Percentiles rank a stretch among this genome's conserved stretches.
Conservation (phyloP, 2,329 filamentous ascomycete genomes). For the Fusarium succisae region DNA sequence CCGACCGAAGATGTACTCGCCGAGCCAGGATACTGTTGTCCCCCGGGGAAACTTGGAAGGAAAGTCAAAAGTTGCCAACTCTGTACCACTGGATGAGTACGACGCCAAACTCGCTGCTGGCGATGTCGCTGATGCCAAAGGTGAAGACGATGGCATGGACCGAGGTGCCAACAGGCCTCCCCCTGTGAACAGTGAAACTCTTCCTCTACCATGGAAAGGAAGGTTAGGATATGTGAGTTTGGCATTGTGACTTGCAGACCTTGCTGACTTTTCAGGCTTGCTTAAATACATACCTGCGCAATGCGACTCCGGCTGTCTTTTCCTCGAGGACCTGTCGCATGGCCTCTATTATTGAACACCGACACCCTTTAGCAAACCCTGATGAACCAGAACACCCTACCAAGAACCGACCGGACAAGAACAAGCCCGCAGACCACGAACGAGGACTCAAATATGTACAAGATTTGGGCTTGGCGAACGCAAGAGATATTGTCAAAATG, state of each 20-base stretch:
- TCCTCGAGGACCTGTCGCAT: slow-evolving; percentile 92
- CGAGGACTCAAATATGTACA: slow-evolving; percentile 80
- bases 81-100: slow-evolving; percentile 33
- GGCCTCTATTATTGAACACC: slow-evolving; percentile 87
- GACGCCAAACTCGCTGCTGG: slow-evolving; percentile 35
- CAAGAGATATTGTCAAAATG: slow-evolving; percentile 85
- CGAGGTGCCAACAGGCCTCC: slow-evolving; percentile 67
- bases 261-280: slow-evolving; percentile 68
- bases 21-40: background rate
- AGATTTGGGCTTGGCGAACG: slow-evolving; percentile 81
- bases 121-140: slow-evolving; percentile 33
- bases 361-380: slow-evolving; percentile 81
- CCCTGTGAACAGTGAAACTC: slow-evolving; percentile 81
- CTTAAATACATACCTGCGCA: slow-evolving; percentile 89
- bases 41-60: background rate
- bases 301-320: slow-evolving; percentile 84
- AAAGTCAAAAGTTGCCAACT: slow-evolving; percentile 21
- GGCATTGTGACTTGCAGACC: background rate
- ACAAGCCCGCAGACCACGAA: slow-evolving; percentile 70
- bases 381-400: slow-evolving; percentile 80
- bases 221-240: slow-evolving; percentile 82
- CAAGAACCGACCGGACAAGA: slow-evolving; percentile 86
- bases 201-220: slow-evolving; percentile 91
- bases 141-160: slow-evolving; percentile 41
- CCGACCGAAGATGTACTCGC: slow-evolving; percentile 12